phyloP scores from a whole-genome alignment of 371 early-diverging fungal genomes.

The Mortierella sp. region DNA sequence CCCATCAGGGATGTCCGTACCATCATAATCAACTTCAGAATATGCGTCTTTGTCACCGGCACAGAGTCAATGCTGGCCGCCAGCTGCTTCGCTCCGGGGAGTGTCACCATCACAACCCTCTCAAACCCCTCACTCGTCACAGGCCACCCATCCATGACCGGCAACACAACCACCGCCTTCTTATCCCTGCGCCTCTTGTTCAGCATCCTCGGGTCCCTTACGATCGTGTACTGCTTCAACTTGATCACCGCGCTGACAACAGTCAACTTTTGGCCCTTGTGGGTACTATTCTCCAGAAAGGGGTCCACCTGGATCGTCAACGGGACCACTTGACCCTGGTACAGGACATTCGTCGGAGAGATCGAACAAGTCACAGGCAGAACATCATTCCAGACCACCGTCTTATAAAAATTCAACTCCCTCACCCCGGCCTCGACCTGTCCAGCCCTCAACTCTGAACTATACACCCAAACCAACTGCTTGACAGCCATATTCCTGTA shows the following conservation, averaged over 20 bases:
- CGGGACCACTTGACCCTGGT: neutral
- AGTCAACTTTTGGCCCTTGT: neutral
- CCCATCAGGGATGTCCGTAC: neutral
- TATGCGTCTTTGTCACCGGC: neutral
- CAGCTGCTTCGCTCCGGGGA: neutral
- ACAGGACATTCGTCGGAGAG: neutral
- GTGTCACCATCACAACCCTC: neutral
- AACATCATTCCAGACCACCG: neutral
- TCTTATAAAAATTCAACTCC: neutral
- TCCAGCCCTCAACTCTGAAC: neutral
- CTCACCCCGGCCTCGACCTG: neutral
- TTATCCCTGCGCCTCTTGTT: neutral
- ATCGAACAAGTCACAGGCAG: neutral
- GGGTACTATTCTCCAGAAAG: neutral
- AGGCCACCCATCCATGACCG: constrained; percentile 11
- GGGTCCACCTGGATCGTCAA: neutral
- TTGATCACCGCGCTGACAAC: neutral
- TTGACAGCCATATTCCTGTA: constrained; percentile 21
- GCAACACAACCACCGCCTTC: constrained; percentile 10
- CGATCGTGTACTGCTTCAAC: neutral
- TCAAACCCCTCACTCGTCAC: constrained; percentile 8
- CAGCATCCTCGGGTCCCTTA: neutral
- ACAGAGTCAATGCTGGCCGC: neutral
- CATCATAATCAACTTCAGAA: neutral
- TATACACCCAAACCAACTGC: constrained; percentile 22